These are phyloP conservation scores for Eremochloa ophiuroides DNA, from an alignment of 176 grass and related monocot genomes.

Conservation along the genomic window DNA sequence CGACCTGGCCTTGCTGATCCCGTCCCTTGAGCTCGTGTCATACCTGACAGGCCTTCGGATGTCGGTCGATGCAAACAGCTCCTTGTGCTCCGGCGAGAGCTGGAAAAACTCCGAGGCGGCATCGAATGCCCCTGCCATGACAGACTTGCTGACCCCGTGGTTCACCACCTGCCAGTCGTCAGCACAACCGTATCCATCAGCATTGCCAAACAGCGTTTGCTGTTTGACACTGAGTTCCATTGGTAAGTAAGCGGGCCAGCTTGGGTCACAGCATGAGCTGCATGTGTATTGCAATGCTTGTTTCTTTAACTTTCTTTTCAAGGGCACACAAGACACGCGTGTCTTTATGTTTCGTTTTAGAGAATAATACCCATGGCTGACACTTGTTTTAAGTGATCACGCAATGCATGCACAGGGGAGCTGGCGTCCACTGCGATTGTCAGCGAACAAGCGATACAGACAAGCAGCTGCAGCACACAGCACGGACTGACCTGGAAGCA, in stretches of 20 bases:
- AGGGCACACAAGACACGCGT: not conserved
- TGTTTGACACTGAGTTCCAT: not conserved
- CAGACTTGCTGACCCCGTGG: constrained; percentile 53
- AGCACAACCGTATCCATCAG: not conserved
- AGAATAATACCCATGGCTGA: not conserved
- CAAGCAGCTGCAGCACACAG: no score
- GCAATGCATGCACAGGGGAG: no score
- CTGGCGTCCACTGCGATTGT: not conserved
- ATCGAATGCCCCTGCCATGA: constrained; percentile 48
- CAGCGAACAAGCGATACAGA: not conserved
- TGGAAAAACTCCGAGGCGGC: constrained; percentile 60
- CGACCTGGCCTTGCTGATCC: constrained; percentile 36
- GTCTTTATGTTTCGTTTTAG: not conserved
- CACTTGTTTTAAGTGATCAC: no score
- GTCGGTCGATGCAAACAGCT: constrained; percentile 45
- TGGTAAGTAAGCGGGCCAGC: not conserved
- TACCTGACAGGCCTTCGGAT: constrained; percentile 55
- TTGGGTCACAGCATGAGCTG: not conserved
- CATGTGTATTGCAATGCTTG: not conserved
- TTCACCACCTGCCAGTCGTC: constrained; percentile 48
- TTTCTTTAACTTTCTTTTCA: no score
- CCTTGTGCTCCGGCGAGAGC: constrained; percentile 39
- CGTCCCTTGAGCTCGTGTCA: constrained; percentile 37
- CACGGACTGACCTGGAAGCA: constrained; percentile 52
- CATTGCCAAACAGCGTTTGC: not conserved